These are phyloP conservation scores for Limtongia smithiae DNA, from an alignment of 805 yeast species.

Conservation along the genomic window DNA sequence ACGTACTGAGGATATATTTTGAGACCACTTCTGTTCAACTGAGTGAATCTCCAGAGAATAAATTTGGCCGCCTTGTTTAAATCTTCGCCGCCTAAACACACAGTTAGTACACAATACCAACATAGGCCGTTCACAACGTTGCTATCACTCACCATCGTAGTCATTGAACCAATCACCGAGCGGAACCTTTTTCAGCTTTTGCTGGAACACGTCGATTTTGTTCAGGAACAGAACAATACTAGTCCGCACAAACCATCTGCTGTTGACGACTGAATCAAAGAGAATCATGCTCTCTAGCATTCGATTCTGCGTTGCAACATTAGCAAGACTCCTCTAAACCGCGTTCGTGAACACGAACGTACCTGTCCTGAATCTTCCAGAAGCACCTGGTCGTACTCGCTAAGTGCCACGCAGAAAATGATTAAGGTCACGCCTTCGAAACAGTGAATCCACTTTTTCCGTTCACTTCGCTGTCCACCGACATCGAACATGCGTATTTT, in stretches of 20 bases:
- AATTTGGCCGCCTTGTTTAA: constrained; percentile 88
- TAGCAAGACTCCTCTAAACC: neutral
- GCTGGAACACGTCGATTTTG: constrained; percentile 86
- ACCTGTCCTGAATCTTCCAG: constrained; percentile 64
- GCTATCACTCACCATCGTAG: constrained; percentile 42
- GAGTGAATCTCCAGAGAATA: constrained; percentile 84
- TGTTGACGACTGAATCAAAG: constrained; percentile 86
- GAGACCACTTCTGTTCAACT: constrained; percentile 75
- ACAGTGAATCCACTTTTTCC: constrained; percentile 96
- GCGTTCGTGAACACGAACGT: neutral
- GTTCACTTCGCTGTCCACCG: constrained; percentile 94
- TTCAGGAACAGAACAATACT: constrained; percentile 82
- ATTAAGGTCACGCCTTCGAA: constrained; percentile 88
- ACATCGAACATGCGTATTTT: constrained; percentile 73
- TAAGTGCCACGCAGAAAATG: constrained; percentile 84
- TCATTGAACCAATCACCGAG: constrained; percentile 82
- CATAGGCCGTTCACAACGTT: too few relatives aligned
- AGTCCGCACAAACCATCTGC: constrained; percentile 87
- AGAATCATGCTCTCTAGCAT: constrained; percentile 76
- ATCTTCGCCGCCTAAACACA: constrained; percentile 65
- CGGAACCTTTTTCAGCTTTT: constrained; percentile 77
- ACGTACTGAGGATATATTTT: constrained; percentile 70
- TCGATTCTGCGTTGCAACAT: constrained; percentile 48
- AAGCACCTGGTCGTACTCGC: constrained; percentile 85
- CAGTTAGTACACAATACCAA: too few relatives aligned